Evolutionary conservation across 2,329 filamentous ascomycete species (phyloP).

Genomic region (Catunica adiposa): DNA sequence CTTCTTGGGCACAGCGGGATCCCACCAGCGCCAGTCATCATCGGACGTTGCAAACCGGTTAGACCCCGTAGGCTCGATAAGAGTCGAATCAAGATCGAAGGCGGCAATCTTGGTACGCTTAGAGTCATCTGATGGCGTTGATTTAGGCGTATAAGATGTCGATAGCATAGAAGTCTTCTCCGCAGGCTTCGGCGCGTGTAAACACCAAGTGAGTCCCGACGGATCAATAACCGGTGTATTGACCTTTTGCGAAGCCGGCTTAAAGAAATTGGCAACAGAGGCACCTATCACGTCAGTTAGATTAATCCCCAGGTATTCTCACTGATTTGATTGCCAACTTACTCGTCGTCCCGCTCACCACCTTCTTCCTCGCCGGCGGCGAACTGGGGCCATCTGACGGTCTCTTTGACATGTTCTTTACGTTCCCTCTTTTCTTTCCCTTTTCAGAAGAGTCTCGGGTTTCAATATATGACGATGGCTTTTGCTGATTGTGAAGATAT

Average conservation of each 20-base stretch:
- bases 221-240: conserved; percentile 28
- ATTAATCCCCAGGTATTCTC: not conserved
- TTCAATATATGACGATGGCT: not conserved
- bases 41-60: conserved; percentile 58
- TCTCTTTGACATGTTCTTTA: conserved; percentile 7
- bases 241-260: conserved; percentile 66
- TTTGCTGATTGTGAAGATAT: not conserved
- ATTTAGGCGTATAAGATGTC: conserved; percentile 45
- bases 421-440: not conserved
- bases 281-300: conserved; percentile 31
- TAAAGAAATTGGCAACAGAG: conserved; percentile 74
- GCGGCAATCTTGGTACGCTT: conserved; percentile 46
- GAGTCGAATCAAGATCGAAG: conserved; percentile 71
- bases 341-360: conserved; percentile 4
- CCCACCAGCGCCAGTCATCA: conserved; percentile 91
- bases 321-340: not conserved
- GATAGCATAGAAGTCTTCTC: conserved; percentile 48
- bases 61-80: conserved; percentile 57
- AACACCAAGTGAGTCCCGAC: conserved; percentile 36
- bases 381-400: conserved; percentile 2
- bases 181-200: conserved; percentile 38
- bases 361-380: conserved; percentile 10
- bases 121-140: conserved; percentile 20
- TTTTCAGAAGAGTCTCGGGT: not conserved
- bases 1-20: conserved; percentile 48